phyloP scores from a whole-genome alignment of 441 rosid genomes.

The Mallotus japonicus region DNA sequence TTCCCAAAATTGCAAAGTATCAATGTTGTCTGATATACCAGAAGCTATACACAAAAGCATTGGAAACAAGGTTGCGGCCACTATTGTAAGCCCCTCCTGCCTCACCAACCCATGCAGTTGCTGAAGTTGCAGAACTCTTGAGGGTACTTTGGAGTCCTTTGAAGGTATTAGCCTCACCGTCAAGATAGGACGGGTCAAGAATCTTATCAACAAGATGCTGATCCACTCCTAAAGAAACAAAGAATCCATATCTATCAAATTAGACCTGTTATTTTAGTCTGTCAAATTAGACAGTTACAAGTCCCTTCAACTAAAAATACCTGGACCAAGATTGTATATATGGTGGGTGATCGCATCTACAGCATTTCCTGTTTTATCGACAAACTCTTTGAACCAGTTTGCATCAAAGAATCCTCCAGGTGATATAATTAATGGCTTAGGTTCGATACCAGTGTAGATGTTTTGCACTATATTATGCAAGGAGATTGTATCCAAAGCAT shows the following conservation, averaged over 20 bases:
- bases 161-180: slow-evolving; percentile 55
- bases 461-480: slow-evolving; percentile 46
- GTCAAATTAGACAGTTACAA: slow-evolving; percentile 7
- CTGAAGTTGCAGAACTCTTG: slow-evolving; percentile 52
- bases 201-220: slow-evolving; percentile 71
- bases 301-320: slow-evolving; percentile 31
- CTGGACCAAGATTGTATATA: slow-evolving; percentile 96
- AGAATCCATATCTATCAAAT: slow-evolving; percentile 13
- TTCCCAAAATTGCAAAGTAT: slow-evolving; percentile 66
- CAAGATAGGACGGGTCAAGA: slow-evolving; percentile 69
- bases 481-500: slow-evolving; percentile 64
- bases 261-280: background rate
- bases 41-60: slow-evolving; percentile 91
- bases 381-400: slow-evolving; percentile 63
- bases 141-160: slow-evolving; percentile 47
- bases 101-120: slow-evolving; percentile 90
- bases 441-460: slow-evolving; percentile 42
- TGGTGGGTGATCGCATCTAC: slow-evolving; percentile 72
- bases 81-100: slow-evolving; percentile 98
- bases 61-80: slow-evolving; percentile 68
- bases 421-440: slow-evolving; percentile 67
- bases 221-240: slow-evolving; percentile 57
- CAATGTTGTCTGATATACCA: slow-evolving; percentile 45
- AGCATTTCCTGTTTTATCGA: slow-evolving; percentile 45
- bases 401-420: slow-evolving; percentile 90